A percentile compares a stretch with the other conserved stretches of the same genome.
These are phyloP conservation scores for Globisporangium rhizosaccharum DNA, from an alignment of 352 stramenopile species.

Conservation along the genomic window DNA sequence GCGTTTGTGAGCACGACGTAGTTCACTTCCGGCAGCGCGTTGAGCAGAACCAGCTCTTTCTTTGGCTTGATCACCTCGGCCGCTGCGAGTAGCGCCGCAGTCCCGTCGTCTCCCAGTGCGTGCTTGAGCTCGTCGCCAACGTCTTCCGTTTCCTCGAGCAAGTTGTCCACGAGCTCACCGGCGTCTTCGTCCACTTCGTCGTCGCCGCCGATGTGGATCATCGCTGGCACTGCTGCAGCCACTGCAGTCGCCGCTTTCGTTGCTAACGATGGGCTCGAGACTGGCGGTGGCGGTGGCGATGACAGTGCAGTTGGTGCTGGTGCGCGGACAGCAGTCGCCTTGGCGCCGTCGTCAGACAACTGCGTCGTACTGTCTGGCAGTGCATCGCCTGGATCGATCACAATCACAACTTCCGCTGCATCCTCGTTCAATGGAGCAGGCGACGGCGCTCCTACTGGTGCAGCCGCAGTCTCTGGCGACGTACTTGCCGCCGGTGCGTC, in stretches of 20 bases:
- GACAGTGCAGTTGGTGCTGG: too few species aligned
- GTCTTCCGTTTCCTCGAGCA: constrained; percentile 15
- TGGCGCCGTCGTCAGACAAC: neutral
- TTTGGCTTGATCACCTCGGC: constrained; percentile 21
- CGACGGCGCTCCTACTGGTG: too few species aligned
- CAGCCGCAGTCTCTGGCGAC: neutral
- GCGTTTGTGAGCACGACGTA: constrained; percentile 48
- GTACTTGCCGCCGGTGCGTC: neutral
- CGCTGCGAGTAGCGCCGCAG: constrained; percentile 20
- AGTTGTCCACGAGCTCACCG: constrained; percentile 5
- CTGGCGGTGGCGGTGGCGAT: too few species aligned
- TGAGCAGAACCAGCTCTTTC: constrained; percentile 40
- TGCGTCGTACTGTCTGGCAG: neutral
- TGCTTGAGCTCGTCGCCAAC: constrained; percentile 12
- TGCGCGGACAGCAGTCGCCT: neutral
- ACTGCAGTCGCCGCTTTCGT: too few species aligned
- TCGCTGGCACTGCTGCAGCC: neutral
- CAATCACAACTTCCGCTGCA: neutral
- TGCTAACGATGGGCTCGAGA: too few species aligned
- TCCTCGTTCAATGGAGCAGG: constrained; percentile 9
- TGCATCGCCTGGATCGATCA: neutral
- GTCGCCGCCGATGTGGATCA: neutral
- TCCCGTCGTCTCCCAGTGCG: constrained; percentile 3
- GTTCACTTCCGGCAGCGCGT: constrained; percentile 37
- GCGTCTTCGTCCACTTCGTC: constrained; percentile 9